Conservation (phyloP, 805 yeast species). For the Lipomyces spencermartinsiae region DNA sequence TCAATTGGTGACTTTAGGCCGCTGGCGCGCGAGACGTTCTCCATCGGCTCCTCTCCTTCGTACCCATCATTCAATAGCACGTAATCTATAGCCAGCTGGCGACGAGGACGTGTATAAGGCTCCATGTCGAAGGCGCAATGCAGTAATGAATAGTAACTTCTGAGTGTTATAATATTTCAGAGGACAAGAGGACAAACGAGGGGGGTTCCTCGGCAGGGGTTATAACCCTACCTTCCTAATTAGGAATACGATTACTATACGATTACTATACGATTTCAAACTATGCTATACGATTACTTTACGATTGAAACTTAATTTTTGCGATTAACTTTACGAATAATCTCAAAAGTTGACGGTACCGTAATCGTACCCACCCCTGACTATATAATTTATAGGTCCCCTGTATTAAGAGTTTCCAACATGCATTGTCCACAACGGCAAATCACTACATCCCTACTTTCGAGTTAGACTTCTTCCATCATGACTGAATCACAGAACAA, state of each 20-base stretch:
- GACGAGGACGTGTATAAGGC: not conserved
- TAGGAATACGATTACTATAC: constrained; percentile 4
- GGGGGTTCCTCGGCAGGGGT: not conserved
- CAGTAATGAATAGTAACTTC: not conserved
- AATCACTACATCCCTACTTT: no score
- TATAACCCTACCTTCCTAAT: not conserved
- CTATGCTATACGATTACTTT: no score
- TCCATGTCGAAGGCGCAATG: constrained; percentile 6
- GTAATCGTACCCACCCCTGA: no score
- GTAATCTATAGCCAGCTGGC: constrained; percentile 6
- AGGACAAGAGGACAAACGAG: not conserved
- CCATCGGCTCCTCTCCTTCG: constrained; percentile 8
- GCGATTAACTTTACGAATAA: no score
- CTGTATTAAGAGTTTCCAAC: no score
- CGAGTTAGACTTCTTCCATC: no score
- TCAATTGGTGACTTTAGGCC: constrained; percentile 1
- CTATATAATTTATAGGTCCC: no score
- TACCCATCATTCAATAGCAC: constrained; percentile 7
- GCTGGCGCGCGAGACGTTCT: constrained; percentile 2
- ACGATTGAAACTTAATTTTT: no score
- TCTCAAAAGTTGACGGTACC: no score
- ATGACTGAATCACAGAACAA: no score
- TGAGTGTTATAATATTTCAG: not conserved
- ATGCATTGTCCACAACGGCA: no score
- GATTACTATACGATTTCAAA: no score